Evolutionary conservation across 73 alveolate species (phyloP).

Genomic region (Blepharisma stoltei): DNA sequence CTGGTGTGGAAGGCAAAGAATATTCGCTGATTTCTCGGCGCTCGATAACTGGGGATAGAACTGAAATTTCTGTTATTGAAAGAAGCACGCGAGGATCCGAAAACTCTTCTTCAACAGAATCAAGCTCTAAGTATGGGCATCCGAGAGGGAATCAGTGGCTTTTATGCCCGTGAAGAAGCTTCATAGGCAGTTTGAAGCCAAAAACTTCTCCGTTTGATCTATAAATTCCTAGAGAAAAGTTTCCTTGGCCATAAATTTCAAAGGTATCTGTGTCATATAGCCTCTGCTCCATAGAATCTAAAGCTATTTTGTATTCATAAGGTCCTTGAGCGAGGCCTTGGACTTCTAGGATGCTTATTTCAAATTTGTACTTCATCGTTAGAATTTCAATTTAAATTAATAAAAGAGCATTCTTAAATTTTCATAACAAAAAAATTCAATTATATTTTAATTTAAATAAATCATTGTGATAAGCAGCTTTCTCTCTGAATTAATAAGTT

Average conservation of each 20-base stretch:
- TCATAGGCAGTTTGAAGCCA: slow-evolving; percentile 14
- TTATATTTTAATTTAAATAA: no score
- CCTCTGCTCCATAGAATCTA: slow-evolving; percentile 26
- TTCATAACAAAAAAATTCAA: no score
- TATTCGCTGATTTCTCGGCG: slow-evolving; percentile 19
- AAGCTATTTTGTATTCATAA: slow-evolving; percentile 8
- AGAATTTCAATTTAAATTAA: no score
- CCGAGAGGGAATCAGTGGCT: slow-evolving; percentile 3
- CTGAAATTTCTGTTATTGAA: slow-evolving; percentile 9
- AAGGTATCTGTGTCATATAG: slow-evolving; percentile 24
- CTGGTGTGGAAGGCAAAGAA: slow-evolving; percentile 9
- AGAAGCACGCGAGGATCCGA: neutral
- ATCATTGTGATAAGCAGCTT: no score
- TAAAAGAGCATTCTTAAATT: no score
- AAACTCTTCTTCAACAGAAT: neutral
- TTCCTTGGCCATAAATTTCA: slow-evolving; percentile 23
- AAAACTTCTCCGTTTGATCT: neutral
- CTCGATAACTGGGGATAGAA: slow-evolving; percentile 17
- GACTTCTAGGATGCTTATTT: slow-evolving; percentile 18
- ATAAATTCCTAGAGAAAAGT: slow-evolving; percentile 4
- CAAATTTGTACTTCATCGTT: slow-evolving; percentile 22
- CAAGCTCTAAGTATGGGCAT: neutral
- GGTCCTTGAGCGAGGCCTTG: slow-evolving; percentile 18
- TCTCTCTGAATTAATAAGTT: no score
- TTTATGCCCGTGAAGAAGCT: neutral